Evolutionary conservation across 768 basidiomycete species (phyloP).

Genomic region (Naganishia randhawae): DNA sequence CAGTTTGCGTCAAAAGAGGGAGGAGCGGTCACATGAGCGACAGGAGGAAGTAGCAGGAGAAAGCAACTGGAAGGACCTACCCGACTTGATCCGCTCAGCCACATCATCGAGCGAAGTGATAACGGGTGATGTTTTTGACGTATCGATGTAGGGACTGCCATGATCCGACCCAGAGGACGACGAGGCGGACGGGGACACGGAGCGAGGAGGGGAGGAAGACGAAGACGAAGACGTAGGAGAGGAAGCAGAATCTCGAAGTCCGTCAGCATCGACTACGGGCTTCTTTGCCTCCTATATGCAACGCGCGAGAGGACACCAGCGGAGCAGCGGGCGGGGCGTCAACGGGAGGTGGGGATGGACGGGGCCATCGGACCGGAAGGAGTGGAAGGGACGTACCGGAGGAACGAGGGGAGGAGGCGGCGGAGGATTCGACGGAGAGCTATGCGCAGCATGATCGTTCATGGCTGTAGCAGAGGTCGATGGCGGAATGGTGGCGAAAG

Average conservation of each 20-base stretch:
- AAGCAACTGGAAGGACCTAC: conserved; percentile 28
- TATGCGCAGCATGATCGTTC: too few species aligned
- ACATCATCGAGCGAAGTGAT: conserved; percentile 27
- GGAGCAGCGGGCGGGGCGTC: too few species aligned
- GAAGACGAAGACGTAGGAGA: conserved; percentile 4
- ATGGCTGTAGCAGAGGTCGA: too few species aligned
- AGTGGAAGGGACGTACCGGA: not conserved
- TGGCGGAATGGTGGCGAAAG: too few species aligned
- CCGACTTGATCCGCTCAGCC: conserved; percentile 34
- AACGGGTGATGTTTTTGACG: not conserved
- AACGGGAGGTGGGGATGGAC: too few species aligned
- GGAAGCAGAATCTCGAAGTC: not conserved
- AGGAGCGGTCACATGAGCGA: too few species aligned
- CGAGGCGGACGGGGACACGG: too few species aligned
- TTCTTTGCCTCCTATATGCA: not conserved
- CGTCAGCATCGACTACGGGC: not conserved
- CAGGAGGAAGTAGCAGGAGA: not conserved
- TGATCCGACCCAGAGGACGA: not conserved
- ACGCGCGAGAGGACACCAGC: too few species aligned
- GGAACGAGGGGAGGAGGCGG: conserved; percentile 1
- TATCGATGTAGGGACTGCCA: conserved; percentile 4
- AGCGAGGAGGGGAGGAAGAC: too few species aligned
- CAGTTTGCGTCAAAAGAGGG: not conserved
- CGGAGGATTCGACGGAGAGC: too few species aligned
- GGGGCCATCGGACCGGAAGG: too few species aligned